A percentile compares a stretch with the other conserved stretches of the same genome.
Conservation (phyloP, 2,329 filamentous ascomycete genomes). For the Colletotrichum eremochloae region DNA sequence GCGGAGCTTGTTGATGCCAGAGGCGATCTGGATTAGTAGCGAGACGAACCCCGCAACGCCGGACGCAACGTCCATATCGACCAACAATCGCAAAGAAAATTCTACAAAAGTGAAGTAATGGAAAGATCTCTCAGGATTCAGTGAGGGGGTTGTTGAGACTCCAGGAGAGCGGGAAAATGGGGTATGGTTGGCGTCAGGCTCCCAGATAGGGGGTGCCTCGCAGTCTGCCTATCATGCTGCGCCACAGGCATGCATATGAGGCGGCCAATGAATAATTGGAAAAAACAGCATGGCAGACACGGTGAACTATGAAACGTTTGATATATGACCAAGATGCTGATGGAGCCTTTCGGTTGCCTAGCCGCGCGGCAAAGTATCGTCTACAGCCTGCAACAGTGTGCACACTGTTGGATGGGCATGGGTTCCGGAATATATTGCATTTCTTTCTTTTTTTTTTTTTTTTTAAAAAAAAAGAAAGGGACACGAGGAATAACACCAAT, state of each 20-base stretch:
- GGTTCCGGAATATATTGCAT: no score
- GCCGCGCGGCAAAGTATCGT: not conserved
- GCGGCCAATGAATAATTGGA: not conserved
- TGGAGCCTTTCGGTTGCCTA: not conserved
- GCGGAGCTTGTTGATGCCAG: slow-evolving; percentile 1
- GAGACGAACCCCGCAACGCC: slow-evolving; percentile 4
- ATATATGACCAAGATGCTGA: not conserved
- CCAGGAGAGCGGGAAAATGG: not conserved
- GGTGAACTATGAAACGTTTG: not conserved
- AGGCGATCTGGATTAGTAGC: not conserved
- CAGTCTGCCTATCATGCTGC: not conserved
- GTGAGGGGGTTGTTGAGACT: not conserved
- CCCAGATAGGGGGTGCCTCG: not conserved
- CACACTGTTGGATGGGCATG: no score
- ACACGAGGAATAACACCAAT: no score
- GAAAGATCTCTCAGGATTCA: not conserved
- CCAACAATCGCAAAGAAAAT: not conserved
- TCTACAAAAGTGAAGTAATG: not conserved
- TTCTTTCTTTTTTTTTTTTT: no score
- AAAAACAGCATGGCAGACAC: not conserved
- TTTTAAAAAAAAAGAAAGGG: no score
- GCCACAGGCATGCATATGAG: not conserved
- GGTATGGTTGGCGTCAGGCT: not conserved
- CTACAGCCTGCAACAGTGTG: no score
- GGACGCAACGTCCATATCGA: not conserved